Evolutionary conservation across 1,139 yeast species (phyloP).

Genomic region (Kodamaea suecica): DNA sequence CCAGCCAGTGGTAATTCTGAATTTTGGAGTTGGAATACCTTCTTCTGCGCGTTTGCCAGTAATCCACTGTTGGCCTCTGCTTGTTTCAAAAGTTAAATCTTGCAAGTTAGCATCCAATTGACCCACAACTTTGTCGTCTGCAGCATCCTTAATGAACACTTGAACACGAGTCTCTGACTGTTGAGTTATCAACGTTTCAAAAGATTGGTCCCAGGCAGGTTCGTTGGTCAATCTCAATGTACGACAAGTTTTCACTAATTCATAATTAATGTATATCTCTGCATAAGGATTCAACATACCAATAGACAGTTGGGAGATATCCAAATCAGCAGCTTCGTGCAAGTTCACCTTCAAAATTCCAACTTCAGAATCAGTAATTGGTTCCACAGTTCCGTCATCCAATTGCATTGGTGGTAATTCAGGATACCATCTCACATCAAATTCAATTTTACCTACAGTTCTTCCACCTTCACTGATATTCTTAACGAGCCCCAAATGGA

Average conservation of each 20-base stretch:
- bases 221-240: slow-evolving; percentile 63
- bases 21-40: slow-evolving; percentile 42
- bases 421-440: slow-evolving; percentile 65
- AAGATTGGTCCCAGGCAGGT: slow-evolving; percentile 65
- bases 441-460: slow-evolving; percentile 56
- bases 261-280: slow-evolving; percentile 56
- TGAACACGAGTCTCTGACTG: slow-evolving; percentile 54
- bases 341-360: slow-evolving; percentile 72
- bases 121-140: slow-evolving; percentile 48
- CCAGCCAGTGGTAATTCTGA: slow-evolving; percentile 60
- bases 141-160: slow-evolving; percentile 57
- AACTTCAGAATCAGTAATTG: slow-evolving; percentile 54
- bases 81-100: slow-evolving; percentile 51
- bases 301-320: slow-evolving; percentile 56
- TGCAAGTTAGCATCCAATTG: slow-evolving; percentile 53
- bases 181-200: slow-evolving; percentile 60
- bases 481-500: slow-evolving; percentile 28
- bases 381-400: slow-evolving; percentile 51
- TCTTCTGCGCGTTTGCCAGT: slow-evolving; percentile 33
- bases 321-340: slow-evolving; percentile 71
- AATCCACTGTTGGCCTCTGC: slow-evolving; percentile 52
- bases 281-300: slow-evolving; percentile 75
- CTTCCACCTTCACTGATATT: slow-evolving; percentile 50
- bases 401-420: slow-evolving; percentile 44
- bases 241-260: slow-evolving; percentile 54